Conservation (phyloP, 2,329 filamentous ascomycete genomes). For the Thielaviopsis euricoi region DNA sequence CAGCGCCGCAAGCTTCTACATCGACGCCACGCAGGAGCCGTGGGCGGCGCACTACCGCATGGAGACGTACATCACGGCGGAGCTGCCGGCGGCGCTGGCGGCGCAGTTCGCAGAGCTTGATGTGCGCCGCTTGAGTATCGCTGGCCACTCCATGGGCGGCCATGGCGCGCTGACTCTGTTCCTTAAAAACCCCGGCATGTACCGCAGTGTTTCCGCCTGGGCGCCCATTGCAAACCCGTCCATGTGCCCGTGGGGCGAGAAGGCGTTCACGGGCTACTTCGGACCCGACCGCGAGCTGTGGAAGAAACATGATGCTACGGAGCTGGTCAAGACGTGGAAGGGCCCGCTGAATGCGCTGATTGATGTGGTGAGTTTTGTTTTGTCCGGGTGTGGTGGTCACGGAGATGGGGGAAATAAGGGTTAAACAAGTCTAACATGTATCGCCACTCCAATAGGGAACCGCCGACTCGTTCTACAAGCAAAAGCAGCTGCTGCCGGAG, state of each 20-base stretch:
- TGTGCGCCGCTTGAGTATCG: slow-evolving; percentile 55
- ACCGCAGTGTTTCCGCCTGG: slow-evolving; percentile 78
- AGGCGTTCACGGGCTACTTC: slow-evolving; percentile 86
- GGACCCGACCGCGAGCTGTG: slow-evolving; percentile 61
- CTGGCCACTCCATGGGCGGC: slow-evolving; percentile 93
- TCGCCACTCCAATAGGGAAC: too few relatives aligned
- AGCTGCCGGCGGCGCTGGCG: slow-evolving; percentile 70
- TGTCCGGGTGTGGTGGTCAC: background rate
- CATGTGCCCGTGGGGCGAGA: slow-evolving; percentile 83
- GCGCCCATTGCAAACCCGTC: slow-evolving; percentile 79
- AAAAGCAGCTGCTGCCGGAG: slow-evolving; percentile 81
- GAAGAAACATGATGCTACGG: slow-evolving; percentile 82
- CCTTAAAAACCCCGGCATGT: slow-evolving; percentile 79
- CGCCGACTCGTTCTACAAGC: slow-evolving; percentile 91
- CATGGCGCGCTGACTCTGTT: slow-evolving; percentile 88
- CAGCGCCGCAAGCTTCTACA: slow-evolving; percentile 81
- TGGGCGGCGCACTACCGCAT: slow-evolving; percentile 74
- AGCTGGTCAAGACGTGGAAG: slow-evolving; percentile 65
- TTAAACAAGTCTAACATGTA: background rate
- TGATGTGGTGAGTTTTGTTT: slow-evolving; percentile 51
- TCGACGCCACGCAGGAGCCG: slow-evolving; percentile 64
- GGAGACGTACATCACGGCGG: slow-evolving; percentile 81
- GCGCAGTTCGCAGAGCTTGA: slow-evolving; percentile 56
- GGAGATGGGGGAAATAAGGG: background rate
- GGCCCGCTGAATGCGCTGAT: slow-evolving; percentile 60